Evolutionary conservation across 441 rosid genomes (phyloP), one percentile per base, ranked within the genome.

Genomic region (Populus hybrid): DNA sequence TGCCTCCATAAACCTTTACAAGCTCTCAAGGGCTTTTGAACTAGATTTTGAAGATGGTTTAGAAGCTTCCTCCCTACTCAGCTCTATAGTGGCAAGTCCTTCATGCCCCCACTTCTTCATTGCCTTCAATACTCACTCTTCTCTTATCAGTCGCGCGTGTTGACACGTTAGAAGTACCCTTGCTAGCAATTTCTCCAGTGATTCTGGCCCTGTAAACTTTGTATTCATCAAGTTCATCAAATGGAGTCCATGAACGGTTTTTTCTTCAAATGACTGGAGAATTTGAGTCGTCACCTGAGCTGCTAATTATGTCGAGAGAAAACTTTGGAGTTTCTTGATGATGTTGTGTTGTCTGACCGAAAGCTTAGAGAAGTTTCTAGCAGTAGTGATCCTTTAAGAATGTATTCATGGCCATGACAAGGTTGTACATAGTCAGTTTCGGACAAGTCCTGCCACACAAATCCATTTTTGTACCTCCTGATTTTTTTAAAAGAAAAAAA

Each of bases 391-490:
- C 97, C 98, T 85, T 94, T 93, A 71, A 94, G 97, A 42, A 94
- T 90, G 76, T 93, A 94, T 65, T 94, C 98, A 23, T 87, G 87
- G n/a, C 89, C 94, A 71, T 90, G 87, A 59, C 90, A 87, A 0
- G 97, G 95, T 76, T 80, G 82, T 82, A 94, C 86, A 76, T 88
- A 86, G 73, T 91, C 98, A 59, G 84, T 81, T 34, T 90, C 94
- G 0, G 87, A 78, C 77, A 95, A 85, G 77, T 93, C 98, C 66
- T 95, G 94, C 98, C 97, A 93, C 40, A 93, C 94, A 69, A 85
- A 93, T 28, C 97, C 94, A 63, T 88, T 95, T 78, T 85, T 90
- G 87, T 95, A 93, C 79, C 88, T 90, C 93, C 97, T 95, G 87
- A 65, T 70, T 21, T 11, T 16, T 0, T 32, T n/a, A 69, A 14